Base-by-base conservation (phyloP, 495 filamentous ascomycete genomes). In the Lepidopterella palustris region DNA sequence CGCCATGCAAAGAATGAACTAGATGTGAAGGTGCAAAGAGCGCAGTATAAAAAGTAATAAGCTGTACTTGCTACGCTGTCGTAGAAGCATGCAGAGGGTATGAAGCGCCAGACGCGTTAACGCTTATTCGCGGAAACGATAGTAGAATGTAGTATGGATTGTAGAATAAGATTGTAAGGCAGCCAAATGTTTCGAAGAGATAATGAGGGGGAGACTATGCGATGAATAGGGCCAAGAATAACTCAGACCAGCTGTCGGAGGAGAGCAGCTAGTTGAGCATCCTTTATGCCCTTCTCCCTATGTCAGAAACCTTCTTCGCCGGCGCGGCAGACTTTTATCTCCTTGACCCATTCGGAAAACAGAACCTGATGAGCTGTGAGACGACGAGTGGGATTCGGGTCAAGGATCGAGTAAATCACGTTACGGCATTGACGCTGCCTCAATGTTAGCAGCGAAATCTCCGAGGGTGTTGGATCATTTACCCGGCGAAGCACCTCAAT, bases 331-430 rank as follows among this genome's bases (percentile, higher is more conserved):
- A 97, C 77, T 75, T 89, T 90, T 70, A 98, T 97, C 72, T 96
- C 92, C 57, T 92, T 86, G 52, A 92, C 90, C 93, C 95, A 98
- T 76, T 98, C 95, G 21, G 93, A 97, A 71, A 95, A 95, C 63
- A 98, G 82, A 45, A 97, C 90, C 74, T 97, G 93, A 6, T 90
- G 90, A 58, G 93, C 91, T 45, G 91, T 97, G 73, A 97, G 93
- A 67, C 93, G 89, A 62, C 93, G 87, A 45, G 80, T 80, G 25
- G 88, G 84, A 70, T 97, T 96, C n/a, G 95, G 93, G 70, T 97
- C 93, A 18, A 98, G 79, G 61, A 97, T 97, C 21, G 91, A 97
- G 74, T 98, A 98, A 69, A 98, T 97, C 64, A 98, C 93, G 68
- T 98, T 97, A 23, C 95, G 87, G 74, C 93, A 97, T 66, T 92